phyloP scores from a whole-genome alignment of 2,329 filamentous ascomycete genomes.

The Trichoderma simmonsii region DNA sequence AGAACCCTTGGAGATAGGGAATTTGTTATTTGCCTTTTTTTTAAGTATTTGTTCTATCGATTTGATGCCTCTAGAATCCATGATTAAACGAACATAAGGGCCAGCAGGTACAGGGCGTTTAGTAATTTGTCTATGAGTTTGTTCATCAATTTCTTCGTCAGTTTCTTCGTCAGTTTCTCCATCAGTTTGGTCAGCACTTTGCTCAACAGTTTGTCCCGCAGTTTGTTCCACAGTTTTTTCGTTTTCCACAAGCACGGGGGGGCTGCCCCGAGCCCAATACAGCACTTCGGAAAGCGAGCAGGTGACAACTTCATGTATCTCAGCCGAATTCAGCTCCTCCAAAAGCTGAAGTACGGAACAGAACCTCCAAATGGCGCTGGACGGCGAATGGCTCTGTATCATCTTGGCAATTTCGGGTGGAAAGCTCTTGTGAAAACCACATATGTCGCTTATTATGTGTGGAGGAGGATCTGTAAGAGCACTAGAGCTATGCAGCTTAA shows the following conservation, averaged over 20 bases:
- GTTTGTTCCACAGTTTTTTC: no score
- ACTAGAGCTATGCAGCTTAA: neutral
- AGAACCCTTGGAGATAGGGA: no score
- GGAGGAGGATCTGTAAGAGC: neutral
- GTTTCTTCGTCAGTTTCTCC: no score
- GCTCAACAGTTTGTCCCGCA: no score
- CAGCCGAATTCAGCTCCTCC: neutral
- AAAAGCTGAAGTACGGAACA: neutral
- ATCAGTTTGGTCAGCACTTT: no score
- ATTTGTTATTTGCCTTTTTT: neutral
- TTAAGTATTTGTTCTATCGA: neutral
- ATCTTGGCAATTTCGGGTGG: neutral
- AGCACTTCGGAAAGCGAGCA: neutral
- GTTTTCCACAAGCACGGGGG: neutral
- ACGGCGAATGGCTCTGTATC: neutral
- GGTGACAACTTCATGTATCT: neutral
- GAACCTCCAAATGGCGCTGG: accelerated
- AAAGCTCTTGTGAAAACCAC: accelerated
- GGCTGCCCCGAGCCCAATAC: neutral
- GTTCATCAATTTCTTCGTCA: no score
- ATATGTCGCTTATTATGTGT: neutral
- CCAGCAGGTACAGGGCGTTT: no score
- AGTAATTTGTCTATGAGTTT: no score
- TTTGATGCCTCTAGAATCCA: neutral
- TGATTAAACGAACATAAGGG: neutral